Conservation (phyloP, 2,329 filamentous ascomycete genomes). For the Penicillium sp. region DNA sequence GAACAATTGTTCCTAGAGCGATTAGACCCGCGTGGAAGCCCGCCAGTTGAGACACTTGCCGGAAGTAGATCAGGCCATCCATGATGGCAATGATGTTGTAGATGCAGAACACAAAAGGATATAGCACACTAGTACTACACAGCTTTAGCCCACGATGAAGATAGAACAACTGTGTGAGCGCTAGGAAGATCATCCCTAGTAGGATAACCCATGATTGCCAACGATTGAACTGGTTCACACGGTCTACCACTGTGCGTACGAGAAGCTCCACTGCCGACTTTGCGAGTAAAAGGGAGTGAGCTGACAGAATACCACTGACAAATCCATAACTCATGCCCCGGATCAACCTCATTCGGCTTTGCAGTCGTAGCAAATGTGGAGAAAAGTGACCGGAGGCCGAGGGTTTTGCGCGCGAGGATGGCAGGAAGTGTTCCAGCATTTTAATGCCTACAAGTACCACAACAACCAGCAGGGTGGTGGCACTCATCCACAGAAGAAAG, state of each 20-base stretch:
- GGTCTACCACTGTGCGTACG: conserved; percentile 79
- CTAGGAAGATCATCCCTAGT: conserved; percentile 73
- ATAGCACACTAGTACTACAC: conserved; percentile 91
- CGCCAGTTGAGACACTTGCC: conserved; percentile 77
- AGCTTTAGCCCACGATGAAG: conserved; percentile 90
- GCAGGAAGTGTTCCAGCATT: conserved; percentile 39
- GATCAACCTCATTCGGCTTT: conserved; percentile 67
- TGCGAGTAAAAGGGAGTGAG: conserved; percentile 86
- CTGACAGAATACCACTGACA: conserved; percentile 88
- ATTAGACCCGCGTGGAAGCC: conserved; percentile 70
- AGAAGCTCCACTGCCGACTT: conserved; percentile 96
- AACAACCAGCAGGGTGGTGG: conserved; percentile 71
- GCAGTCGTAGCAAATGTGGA: conserved; percentile 39
- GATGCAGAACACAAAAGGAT: conserved; percentile 95
- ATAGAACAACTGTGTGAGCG: conserved; percentile 90
- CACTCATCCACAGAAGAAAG: conserved; percentile 86
- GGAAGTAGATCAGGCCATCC: conserved; percentile 95
- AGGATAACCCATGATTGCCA: conserved; percentile 96
- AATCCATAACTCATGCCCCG: conserved; percentile 85
- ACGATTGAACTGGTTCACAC: conserved; percentile 87
- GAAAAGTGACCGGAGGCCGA: conserved; percentile 48
- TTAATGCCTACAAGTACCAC: conserved; percentile 62
- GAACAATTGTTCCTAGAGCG: conserved; percentile 77
- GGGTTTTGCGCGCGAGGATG: conserved; percentile 33
- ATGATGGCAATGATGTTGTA: conserved; percentile 99